Percentiles rank a stretch among this genome's conserved stretches.
These are phyloP conservation scores for Pseudofabraea citricarpa DNA, from an alignment of 2,329 filamentous ascomycete genomes.

Conservation along the genomic window DNA sequence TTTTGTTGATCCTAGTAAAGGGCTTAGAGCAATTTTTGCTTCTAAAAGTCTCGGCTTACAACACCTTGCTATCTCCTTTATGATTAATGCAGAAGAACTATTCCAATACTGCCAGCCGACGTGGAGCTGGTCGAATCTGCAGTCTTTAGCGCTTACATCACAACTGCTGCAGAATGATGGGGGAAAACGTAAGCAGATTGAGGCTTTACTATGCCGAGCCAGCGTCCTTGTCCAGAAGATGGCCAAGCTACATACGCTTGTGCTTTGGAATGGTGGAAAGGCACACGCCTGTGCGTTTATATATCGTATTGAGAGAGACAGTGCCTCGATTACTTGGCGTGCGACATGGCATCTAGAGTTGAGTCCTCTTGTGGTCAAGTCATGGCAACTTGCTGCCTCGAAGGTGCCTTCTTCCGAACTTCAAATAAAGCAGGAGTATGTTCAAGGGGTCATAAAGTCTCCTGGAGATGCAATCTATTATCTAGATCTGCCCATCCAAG, in stretches of 20 bases:
- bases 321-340: conserved; percentile 27
- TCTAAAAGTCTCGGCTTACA: conserved; percentile 22
- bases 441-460: conserved; percentile 17
- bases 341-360: conserved; percentile 28
- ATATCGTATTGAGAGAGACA: conserved; percentile 19
- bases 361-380: conserved; percentile 20
- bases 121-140: conserved; percentile 26
- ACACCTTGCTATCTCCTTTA: conserved; percentile 26
- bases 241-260: conserved; percentile 27
- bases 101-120: conserved; percentile 18
- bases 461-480: conserved; percentile 29
- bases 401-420: conserved; percentile 17
- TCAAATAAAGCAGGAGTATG: conserved; percentile 18
- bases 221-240: conserved; percentile 22
- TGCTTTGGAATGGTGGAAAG: conserved; percentile 30
- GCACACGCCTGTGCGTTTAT: conserved; percentile 30
- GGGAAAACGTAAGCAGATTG: conserved; percentile 12
- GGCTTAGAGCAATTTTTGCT: conserved; percentile 18
- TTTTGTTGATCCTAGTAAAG: conserved; percentile 6
- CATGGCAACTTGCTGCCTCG: conserved; percentile 19
- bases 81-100: conserved; percentile 25
- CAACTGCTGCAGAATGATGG: conserved; percentile 18
- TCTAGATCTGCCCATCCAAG: conserved; percentile 26
- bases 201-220: conserved; percentile 21
- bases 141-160: conserved; percentile 31